Conservation (phyloP, 768 basidiomycete genomes). For the Dentipellis fragilis region DNA sequence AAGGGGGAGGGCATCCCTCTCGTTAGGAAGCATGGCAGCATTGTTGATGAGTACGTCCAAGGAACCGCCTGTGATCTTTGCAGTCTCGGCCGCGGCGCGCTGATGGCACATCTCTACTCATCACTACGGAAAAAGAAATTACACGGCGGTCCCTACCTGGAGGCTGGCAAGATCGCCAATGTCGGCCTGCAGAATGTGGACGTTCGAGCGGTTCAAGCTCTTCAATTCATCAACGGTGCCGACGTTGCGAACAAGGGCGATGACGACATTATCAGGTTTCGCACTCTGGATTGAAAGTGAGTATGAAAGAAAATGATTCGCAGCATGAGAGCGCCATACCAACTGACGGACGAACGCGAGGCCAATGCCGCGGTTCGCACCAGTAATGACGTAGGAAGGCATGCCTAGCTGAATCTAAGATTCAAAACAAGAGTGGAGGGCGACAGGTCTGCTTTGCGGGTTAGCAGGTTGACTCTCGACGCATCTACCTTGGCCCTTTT, state of each 20-base stretch:
- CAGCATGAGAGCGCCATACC: not conserved
- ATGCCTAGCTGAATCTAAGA: not conserved
- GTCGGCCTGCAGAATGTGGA: not conserved
- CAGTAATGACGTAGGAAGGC: not conserved
- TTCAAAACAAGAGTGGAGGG: too few species aligned
- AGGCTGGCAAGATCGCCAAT: not conserved
- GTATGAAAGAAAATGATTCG: not conserved
- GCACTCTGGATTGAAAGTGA: not conserved
- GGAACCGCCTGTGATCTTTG: not conserved
- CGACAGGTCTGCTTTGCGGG: too few species aligned
- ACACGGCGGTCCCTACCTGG: not conserved
- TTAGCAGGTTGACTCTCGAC: too few species aligned
- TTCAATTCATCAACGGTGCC: not conserved
- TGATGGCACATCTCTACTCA: not conserved
- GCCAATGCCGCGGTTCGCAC: slow-evolving; percentile 3
- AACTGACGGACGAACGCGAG: slow-evolving; percentile 18
- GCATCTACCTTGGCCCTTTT: too few species aligned
- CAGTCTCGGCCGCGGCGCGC: not conserved
- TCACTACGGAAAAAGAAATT: not conserved
- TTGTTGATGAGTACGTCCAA: not conserved
- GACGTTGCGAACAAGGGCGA: not conserved
- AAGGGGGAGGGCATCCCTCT: not conserved
- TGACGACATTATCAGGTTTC: not conserved
- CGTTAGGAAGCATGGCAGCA: not conserved
- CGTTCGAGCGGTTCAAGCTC: not conserved